A percentile compares a stretch with the other conserved stretches of the same genome.
Conservation (phyloP, 2,329 filamentous ascomycete genomes). For the Paecilomyces sp. region DNA sequence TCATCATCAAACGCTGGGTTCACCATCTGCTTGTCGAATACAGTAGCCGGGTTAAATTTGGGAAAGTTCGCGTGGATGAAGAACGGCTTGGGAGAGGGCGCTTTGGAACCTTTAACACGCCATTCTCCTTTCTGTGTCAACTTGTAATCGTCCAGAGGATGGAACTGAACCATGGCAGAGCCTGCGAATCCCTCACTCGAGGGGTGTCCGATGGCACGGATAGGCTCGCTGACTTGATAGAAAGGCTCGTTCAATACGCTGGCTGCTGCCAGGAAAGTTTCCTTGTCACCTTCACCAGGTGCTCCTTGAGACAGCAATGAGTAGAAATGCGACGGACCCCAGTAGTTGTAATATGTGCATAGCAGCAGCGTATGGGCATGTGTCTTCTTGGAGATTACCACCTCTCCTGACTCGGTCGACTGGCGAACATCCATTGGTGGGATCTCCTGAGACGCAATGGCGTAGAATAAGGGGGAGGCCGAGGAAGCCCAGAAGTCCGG, state of each 20-base stretch:
- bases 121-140: constrained; percentile 17
- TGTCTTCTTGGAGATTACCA: constrained; percentile 38
- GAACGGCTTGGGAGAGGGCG: constrained; percentile 22
- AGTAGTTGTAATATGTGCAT: constrained; percentile 44
- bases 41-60: constrained; percentile 32
- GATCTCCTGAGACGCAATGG: constrained; percentile 24
- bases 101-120: constrained; percentile 21
- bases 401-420: constrained; percentile 39
- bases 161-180: constrained; percentile 32
- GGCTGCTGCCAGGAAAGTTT: constrained; percentile 43
- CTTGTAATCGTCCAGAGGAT: constrained; percentile 26
- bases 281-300: constrained; percentile 45
- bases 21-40: constrained; percentile 24
- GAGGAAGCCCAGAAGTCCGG: constrained; percentile 41
- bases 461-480: constrained; percentile 30
- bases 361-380: constrained; percentile 39
- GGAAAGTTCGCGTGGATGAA: constrained; percentile 36
- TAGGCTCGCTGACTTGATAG: constrained; percentile 34
- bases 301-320: constrained; percentile 40
- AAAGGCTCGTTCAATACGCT: constrained; percentile 30
- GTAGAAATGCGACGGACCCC: constrained; percentile 40
- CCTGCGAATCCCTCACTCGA: constrained; percentile 23
- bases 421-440: constrained; percentile 16
- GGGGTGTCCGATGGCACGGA: constrained; percentile 25
- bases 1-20: constrained; percentile 22